Base-by-base conservation (phyloP, 2,329 filamentous ascomycete species). In the Mycosphaerelloides madeirae region DNA sequence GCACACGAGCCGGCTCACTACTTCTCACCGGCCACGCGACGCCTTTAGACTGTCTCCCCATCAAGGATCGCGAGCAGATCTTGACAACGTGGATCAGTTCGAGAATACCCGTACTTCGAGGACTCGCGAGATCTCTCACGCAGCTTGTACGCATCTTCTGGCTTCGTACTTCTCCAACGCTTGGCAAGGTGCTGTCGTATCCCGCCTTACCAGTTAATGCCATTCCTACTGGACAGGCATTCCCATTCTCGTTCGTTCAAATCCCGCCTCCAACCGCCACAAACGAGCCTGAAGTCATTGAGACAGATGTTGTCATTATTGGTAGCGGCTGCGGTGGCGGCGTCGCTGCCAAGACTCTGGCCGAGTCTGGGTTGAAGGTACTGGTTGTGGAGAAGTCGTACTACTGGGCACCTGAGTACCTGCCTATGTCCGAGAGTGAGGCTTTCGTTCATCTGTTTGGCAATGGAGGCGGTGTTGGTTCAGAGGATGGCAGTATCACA, bases 281-380 rank as follows among this genome's bases (percentile, higher is more conserved):
- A 16, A 29, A 48, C 16, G 61, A 72, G 3, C 71, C 79, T 0
- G 79, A 82, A 50, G 73, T 75, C 3, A 69, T 94, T 31, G 80
- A 88, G 42, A 84, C 85, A 0, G 91, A 96, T 63, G 80, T 95
- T 1, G 80, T 95, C 31, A 81, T 96, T 46, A 76, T 96, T 15
- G 90, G 90, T 2, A 93, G 86, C 29, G 90, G 90, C 20, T 94
- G 87, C 56, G 90, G 90, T 50, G 89, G 86, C 31, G 87, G 77
- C 8, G 88, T 95, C 0, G 79, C 77, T 29, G 89, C 90, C 18
- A 90, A 90, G 65, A 84, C 86, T 39, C 70, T 95, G 1, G 80
- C 89, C 8, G 83, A 89, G 65, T 85, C 83, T 1, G 87, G 85
- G 3, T 74, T 85, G 52, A 73, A 74, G 15, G 87, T 95, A 20